Evolutionary conservation across 176 grass and related monocot genomes (phyloP), one percentile per base, ranked within the genome.

Genomic region (Triticum aestivum): DNA sequence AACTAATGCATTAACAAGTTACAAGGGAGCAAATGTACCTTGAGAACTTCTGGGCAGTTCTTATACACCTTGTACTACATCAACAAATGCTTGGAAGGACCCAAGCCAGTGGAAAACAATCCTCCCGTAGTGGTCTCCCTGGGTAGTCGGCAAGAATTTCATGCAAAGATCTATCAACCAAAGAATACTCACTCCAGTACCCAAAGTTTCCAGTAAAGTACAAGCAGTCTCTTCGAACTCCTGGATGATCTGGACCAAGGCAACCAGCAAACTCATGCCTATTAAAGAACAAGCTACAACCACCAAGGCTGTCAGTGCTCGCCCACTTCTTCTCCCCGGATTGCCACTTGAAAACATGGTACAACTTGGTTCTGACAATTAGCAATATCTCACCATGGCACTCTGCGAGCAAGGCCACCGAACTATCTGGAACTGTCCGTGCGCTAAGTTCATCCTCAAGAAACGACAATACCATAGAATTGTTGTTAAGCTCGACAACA

Each of bases 331-430:
- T 35, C 6, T 68, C 30, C 6, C 30, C 30, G 8, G 15, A 68
- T 18, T 18, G 6, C 65, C 65, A 68, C 14, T 9, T 15, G 30
- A 35, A 68, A 68, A 68, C 13, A 68, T 0, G 65, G 15, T 9
- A 68, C 13, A 34, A 52, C 49, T 0, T 6, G 13, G 5, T 52
- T 52, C 1, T 15, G 13, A 51, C 4, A 51, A 68, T 8, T 30
- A 68, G 65, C 65, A 68, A 9, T 34, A 68, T 3, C 65, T 68
- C 65, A 34, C 15, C 65, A 3, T 17, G 30, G 3, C 65, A 68
- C 65, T 68, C 65, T 20, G 15, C 65, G 20, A 88, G 82, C 90
- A 80, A 91, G 1, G 90, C 86, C 74, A 21, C 77, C 21, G 73
- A 42, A 0, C 27, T 4, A 0, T 20, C 0, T 9, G 3, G n/a